phyloP scores from a whole-genome alignment of 2,329 filamentous ascomycete species.

The Aspergillus caelatus region DNA sequence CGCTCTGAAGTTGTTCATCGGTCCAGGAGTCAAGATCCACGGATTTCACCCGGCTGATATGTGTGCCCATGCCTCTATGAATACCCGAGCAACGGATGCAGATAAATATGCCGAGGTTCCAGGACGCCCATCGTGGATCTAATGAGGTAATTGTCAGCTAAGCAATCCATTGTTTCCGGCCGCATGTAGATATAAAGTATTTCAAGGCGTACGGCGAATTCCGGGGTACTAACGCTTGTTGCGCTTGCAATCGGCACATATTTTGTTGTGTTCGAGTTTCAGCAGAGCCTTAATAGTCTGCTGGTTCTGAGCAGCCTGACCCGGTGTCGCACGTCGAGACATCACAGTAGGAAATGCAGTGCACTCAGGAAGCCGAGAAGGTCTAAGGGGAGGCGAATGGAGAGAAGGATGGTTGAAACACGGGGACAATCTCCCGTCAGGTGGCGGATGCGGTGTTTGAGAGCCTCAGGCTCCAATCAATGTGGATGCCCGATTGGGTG shows the following conservation, averaged over 20 bases:
- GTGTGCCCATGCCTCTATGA: constrained; percentile 97
- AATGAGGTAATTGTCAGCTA: constrained; percentile 24
- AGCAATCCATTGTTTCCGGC: background rate
- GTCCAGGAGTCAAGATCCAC: constrained; percentile 99
- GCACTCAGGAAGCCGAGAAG: constrained; percentile 14
- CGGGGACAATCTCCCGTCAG: constrained; percentile 8
- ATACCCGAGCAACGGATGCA: constrained; percentile 99
- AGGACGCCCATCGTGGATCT: constrained; percentile 99
- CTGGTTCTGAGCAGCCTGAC: constrained; percentile 90
- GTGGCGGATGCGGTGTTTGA: constrained; percentile 10
- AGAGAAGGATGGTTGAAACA: constrained; percentile 14
- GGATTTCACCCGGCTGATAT: constrained; percentile 97
- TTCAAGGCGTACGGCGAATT: background rate
- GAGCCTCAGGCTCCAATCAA: constrained; percentile 12
- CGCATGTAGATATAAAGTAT: background rate
- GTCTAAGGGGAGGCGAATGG: constrained; percentile 11
- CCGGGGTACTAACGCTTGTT: constrained; percentile 77
- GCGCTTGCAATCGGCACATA: constrained; percentile 96
- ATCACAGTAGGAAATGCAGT: constrained; percentile 25
- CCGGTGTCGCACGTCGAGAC: constrained; percentile 65
- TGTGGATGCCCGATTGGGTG: constrained; percentile 23
- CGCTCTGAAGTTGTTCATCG: constrained; percentile 92
- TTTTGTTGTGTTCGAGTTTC: constrained; percentile 94
- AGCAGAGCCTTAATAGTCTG: constrained; percentile 91
- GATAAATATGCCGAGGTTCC: constrained; percentile 96